Percentiles rank a stretch among this genome's conserved stretches.
These are phyloP conservation scores for Cymodocea nodosa DNA, from an alignment of 116 monocot genomes.

Conservation along the genomic window DNA sequence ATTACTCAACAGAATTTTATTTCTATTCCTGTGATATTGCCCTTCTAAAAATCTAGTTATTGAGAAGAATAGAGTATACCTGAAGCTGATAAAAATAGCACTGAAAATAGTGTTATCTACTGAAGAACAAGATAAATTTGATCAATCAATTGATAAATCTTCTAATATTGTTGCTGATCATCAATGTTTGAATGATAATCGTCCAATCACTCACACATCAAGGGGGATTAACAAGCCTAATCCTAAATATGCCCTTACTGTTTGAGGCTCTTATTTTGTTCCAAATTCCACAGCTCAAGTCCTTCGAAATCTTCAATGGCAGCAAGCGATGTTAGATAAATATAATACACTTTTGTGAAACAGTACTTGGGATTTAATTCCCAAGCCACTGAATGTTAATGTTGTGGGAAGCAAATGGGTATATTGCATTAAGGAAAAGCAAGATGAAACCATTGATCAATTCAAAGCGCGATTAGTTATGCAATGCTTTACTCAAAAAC, in stretches of 20 bases:
- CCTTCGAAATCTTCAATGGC: not conserved
- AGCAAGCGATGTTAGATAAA: conserved; percentile 1
- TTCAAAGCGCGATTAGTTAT: not conserved
- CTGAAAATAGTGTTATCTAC: too few relatives aligned
- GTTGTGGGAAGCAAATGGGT: not conserved
- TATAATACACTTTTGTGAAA: not conserved
- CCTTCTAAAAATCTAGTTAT: too few relatives aligned
- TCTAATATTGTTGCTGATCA: too few relatives aligned
- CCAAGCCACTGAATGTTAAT: not conserved
- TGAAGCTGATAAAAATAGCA: too few relatives aligned
- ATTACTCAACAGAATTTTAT: too few relatives aligned
- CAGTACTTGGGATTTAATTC: not conserved
- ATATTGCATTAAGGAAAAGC: not conserved
- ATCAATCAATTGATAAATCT: too few relatives aligned
- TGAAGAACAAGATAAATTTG: too few relatives aligned
- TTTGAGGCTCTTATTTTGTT: not conserved
- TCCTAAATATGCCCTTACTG: not conserved
- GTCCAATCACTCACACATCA: not conserved
- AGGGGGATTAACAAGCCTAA: not conserved
- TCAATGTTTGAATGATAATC: too few relatives aligned
- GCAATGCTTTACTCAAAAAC: not conserved
- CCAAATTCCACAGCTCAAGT: not conserved
- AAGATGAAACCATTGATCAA: not conserved
- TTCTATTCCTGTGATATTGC: too few relatives aligned
- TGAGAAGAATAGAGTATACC: too few relatives aligned